Evolutionary conservation across 306 rosid genomes (phyloP), one percentile per base, ranked within the genome.

Genomic region (Bauhinia variegata): DNA sequence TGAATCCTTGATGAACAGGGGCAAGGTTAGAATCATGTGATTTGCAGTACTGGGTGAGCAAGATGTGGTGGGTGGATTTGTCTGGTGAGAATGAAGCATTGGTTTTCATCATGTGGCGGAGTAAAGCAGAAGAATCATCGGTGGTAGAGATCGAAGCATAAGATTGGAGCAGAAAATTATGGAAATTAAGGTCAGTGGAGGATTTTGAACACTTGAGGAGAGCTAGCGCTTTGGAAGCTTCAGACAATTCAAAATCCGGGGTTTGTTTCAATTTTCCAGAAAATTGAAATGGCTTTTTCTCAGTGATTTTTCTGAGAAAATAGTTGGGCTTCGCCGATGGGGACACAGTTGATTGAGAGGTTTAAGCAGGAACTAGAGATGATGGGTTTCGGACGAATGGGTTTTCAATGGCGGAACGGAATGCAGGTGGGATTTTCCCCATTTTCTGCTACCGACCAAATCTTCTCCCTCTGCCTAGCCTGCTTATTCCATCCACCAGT

Each of bases 341-440:
- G 13, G 72, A 39, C 32, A n/a, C n/a, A n/a, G n/a, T n/a, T n/a
- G n/a, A n/a, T n/a, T 69, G 63, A 31, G 74, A 60, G 18, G 59
- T 46, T 47, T 79, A 59, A 0, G 72, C 12, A 4, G 78, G 79
- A 67, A 79, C 1, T 0, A 34, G 34, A 18, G 84, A 59, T n/a
- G 88, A 60, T 8, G 86, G 75, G 4, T 74, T 85, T 43, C 65
- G 64, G 33, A 77, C 1, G 31, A 83, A 60, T 1, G 82, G 19
- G 54, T 82, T 78, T 47, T 84, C 43, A 56, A 84, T 60, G 7
- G 88, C 80, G 0, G 93, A 78, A n/a, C 89, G 93, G 5, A 86
- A 72, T 8, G 89, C 55, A 33, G 88, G 82, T 51, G 97, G 82
- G 55, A 90, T 46, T 73, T 86, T 90, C n/a, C 95, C 95, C 92